Conservation (phyloP, 306 rosid genomes). For the Rubus idaeus region DNA sequence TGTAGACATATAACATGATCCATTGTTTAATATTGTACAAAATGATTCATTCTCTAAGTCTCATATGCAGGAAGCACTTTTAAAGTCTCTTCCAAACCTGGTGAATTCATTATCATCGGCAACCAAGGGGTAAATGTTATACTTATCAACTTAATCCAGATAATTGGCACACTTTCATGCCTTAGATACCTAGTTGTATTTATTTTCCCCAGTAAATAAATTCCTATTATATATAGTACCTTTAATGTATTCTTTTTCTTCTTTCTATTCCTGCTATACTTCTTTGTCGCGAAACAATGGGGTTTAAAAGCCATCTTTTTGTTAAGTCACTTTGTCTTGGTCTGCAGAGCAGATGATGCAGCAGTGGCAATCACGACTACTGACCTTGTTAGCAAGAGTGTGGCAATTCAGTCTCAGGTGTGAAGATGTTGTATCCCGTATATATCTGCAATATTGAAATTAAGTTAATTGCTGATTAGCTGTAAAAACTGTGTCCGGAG, state of each 20-base stretch:
- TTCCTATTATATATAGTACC: neutral
- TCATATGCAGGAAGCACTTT: conserved; percentile 68
- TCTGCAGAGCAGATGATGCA: conserved; percentile 82
- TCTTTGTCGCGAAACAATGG: conserved; percentile 1
- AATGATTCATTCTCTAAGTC: conserved; percentile 15
- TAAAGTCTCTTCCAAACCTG: conserved; percentile 69
- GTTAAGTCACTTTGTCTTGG: conserved; percentile 3
- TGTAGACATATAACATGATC: conserved; percentile 2
- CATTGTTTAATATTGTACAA: conserved; percentile 11
- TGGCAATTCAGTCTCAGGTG: conserved; percentile 87
- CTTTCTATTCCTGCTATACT: neutral
- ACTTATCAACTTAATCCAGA: neutral
- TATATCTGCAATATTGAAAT: neutral
- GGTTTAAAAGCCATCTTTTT: neutral
- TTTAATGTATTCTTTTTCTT: neutral
- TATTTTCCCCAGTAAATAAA: neutral
- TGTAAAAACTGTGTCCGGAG: neutral
- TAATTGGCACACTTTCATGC: neutral
- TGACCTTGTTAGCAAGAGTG: conserved; percentile 94
- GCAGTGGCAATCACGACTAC: conserved; percentile 97
- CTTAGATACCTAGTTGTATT: neutral
- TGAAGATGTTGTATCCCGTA: conserved; percentile 20
- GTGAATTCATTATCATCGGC: conserved; percentile 64
- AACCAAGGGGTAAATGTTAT: conserved; percentile 58
- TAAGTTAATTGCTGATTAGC: neutral